phyloP scores from a whole-genome alignment of 2,329 filamentous ascomycete genomes.

The Neofusicoccum sp. region DNA sequence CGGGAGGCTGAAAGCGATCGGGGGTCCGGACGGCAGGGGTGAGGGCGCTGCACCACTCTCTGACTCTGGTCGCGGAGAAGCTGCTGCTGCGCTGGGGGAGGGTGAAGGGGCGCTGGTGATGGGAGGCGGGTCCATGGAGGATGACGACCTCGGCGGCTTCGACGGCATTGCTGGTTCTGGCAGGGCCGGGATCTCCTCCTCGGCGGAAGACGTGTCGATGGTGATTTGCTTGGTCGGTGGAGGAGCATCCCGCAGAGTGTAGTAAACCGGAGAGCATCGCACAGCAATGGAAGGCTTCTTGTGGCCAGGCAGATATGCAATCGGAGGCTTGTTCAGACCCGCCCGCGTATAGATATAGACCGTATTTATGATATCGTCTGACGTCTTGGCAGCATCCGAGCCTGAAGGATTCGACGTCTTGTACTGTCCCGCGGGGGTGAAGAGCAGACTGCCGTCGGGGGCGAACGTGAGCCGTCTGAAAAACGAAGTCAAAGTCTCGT shows the following conservation, averaged over 20 bases:
- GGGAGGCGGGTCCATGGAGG: conserved; percentile 81
- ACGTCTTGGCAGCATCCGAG: conserved; percentile 66
- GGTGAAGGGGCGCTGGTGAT: conserved; percentile 55
- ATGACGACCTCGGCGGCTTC: conserved; percentile 57
- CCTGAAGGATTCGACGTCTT: conserved; percentile 71
- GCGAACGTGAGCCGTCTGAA: conserved; percentile 93
- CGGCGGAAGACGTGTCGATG: conserved; percentile 85
- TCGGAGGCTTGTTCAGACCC: conserved; percentile 92
- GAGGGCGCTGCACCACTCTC: conserved; percentile 52
- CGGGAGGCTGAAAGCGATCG: conserved; percentile 74
- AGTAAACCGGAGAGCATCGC: conserved; percentile 87
- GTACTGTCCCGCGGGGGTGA: conserved; percentile 94
- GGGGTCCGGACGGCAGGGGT: conserved; percentile 49
- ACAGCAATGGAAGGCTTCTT: conserved; percentile 98
- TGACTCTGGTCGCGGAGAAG: conserved; percentile 55
- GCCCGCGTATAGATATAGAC: conserved; percentile 98
- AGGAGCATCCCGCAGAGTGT: conserved; percentile 67
- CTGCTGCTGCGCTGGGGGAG: conserved; percentile 51
- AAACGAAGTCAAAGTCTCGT: conserved; percentile 95
- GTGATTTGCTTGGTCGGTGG: conserved; percentile 83
- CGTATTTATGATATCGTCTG: conserved; percentile 89
- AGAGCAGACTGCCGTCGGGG: conserved; percentile 87
- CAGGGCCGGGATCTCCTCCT: conserved; percentile 78
- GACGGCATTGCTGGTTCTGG: conserved; percentile 71
- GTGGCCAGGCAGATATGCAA: conserved; percentile 91